Percentiles rank a stretch among this genome's conserved stretches.
Evolutionary conservation across 257 asterid genomes (phyloP).

Genomic region (Solanum arcanum): DNA sequence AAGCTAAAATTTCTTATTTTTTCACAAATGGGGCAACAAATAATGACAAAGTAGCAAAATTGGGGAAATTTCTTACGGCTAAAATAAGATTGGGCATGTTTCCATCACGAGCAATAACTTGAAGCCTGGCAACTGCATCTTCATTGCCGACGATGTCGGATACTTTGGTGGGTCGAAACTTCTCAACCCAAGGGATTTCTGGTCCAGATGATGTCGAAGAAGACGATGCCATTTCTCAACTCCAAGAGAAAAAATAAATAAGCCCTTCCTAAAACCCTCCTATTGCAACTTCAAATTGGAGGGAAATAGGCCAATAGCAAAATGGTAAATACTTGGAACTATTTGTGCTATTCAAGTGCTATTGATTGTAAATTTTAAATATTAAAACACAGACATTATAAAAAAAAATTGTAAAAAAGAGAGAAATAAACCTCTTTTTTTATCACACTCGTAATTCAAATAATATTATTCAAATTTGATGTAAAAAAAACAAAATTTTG

Average conservation of each 20-base stretch:
- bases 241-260: neutral
- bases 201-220: slow-evolving; percentile 40
- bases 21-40: neutral
- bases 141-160: slow-evolving; percentile 88
- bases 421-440: no score
- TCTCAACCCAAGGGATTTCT: slow-evolving; percentile 95
- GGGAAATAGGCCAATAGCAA: neutral
- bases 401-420: neutral
- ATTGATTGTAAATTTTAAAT: no score
- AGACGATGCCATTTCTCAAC: slow-evolving; percentile 49
- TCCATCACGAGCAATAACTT: slow-evolving; percentile 86
- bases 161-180: slow-evolving; percentile 70
- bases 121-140: slow-evolving; percentile 88
- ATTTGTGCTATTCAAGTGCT: accelerated
- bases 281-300: neutral
- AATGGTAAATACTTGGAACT: neutral
- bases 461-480: neutral
- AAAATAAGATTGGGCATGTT: slow-evolving; percentile 92
- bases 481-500: accelerated
- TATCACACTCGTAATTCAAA: neutral
- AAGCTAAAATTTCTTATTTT: neutral
- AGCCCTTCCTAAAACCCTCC: neutral
- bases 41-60: neutral
- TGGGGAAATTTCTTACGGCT: slow-evolving; percentile 31
- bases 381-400: no score